Base-by-base conservation (phyloP, 495 filamentous ascomycete genomes). In the Penicillium tannophilum region DNA sequence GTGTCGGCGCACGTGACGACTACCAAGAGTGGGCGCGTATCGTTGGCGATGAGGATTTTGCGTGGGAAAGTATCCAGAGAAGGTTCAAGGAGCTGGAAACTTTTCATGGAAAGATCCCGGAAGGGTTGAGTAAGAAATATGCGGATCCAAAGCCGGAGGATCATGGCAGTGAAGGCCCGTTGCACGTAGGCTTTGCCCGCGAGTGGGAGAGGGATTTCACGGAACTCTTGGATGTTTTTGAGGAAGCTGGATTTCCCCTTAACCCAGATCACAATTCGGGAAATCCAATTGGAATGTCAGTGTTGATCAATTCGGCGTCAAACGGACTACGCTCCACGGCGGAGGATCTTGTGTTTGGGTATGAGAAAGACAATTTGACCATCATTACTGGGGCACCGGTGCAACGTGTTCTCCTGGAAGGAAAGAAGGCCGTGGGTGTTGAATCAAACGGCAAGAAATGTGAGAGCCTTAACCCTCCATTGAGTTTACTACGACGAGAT, bases 211-310 rank as follows among this genome's bases (percentile, higher is more conserved):
- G 66, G n/a, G 78, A 80, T 48, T 46, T 84, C 14, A 57, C 67
- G 0, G 72, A 78, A 9, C 53, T 72, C 7, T 73, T 80, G 56
- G 59, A 73, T 47, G 65, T 67, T 4, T 72, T 69, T 17, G 72
- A 80, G 54, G 52, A 79, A 43, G 65, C 68, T 19, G 83, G 83
- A 62, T 57, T 67, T 74, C 65, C 64, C 1, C 55, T 61, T 23
- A 87, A 84, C 48, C 72, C 69, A 2, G 83, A 86, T 61, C 73
- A 79, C 20, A 85, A 84, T 48, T 77, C 72, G 6, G 84, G 84
- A 0, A 76, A 86, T 56, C 83, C 82, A 0, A 72, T 86, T 41
- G 84, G 84, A 14, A 74, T 85, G 59, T 71, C 72, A 5, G 64
- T 80, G 12, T 66, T 71, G 35, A 74, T 78, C 62, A 76, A 71